Percentiles rank a stretch among this genome's conserved stretches.
These are phyloP conservation scores for Rubus parviflorus DNA, from an alignment of 306 rosid species.

Conservation along the genomic window DNA sequence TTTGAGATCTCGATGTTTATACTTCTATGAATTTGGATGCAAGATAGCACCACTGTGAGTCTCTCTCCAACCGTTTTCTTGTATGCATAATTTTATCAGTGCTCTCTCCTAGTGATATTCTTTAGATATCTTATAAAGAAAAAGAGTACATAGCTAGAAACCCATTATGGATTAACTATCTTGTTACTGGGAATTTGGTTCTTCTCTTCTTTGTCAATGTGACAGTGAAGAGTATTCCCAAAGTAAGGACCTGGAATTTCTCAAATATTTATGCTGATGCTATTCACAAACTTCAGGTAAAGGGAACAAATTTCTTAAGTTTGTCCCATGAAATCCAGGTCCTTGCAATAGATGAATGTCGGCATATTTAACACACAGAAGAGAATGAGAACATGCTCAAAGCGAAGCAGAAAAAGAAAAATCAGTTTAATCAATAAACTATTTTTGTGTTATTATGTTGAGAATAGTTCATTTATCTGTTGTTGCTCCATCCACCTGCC, in stretches of 20 bases:
- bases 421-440: background rate
- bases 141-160: background rate
- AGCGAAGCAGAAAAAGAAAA: background rate
- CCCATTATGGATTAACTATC: background rate
- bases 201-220: slow-evolving; percentile 6
- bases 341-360: no score
- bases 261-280: background rate
- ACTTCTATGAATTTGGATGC: slow-evolving; percentile 96
- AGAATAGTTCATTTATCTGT: background rate
- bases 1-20: slow-evolving; percentile 75
- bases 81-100: background rate
- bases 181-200: background rate
- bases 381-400: no score
- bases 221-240: background rate
- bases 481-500: background rate
- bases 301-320: background rate
- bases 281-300: background rate
- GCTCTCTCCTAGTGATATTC: background rate
- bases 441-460: background rate
- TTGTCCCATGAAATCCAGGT: background rate
- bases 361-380: no score
- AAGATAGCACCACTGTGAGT: slow-evolving; percentile 89
- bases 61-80: slow-evolving; percentile 15
- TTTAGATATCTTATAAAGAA: background rate
- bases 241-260: background rate